Base-by-base conservation (phyloP, 352 stramenopile species). In the Halophytophthora batemanensis region DNA sequence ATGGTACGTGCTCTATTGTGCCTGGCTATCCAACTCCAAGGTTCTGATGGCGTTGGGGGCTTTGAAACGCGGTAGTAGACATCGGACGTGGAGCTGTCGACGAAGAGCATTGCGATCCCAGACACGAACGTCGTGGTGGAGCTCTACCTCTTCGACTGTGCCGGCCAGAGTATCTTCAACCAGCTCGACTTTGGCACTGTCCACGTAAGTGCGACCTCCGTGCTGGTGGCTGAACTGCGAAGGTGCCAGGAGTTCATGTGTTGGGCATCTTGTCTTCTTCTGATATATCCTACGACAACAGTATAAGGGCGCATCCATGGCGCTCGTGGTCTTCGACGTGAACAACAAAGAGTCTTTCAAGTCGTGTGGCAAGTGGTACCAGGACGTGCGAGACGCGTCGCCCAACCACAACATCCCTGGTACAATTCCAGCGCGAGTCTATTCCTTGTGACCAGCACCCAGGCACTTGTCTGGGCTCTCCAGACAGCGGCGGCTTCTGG, bases 121-220 rank as follows among this genome's bases (percentile, higher is more conserved):
- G 80, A 97, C 48, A 89, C 84, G 33, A 96, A 97, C 55, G 73
- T 86, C 22, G 65, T 95, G 6, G 90, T 98, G 25, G 92, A 98
- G 66, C 77, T 97, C n/a, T 97, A 95, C 49, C 59, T 98, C 10
- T 96, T 97, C 38, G 92, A 98, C 64, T 96, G 87, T 51, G 82
- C 89, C 8, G 92, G 92, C 10, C 90, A 98, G 56, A 93, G 82
- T 50, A 90, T 98, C 46, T 98, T 98, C 72, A 98, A 98, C 53
- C 90, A 98, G 56, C 76, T 93, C 49, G 87, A 95, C 46, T 94
- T 97, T 63, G 82, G 86, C 31, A 74, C 82, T 8, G 69, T 81
- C 14, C 77, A 94, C 23, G 80, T 88, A 75, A n/a, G 68, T 54
- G 7, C 13, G 33, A 13, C 10, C 11, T 8, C 29, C 3, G 1